These are phyloP conservation scores for Orbilia brochopaga DNA, from an alignment of 2,329 filamentous ascomycete genomes.

Conservation along the genomic window DNA sequence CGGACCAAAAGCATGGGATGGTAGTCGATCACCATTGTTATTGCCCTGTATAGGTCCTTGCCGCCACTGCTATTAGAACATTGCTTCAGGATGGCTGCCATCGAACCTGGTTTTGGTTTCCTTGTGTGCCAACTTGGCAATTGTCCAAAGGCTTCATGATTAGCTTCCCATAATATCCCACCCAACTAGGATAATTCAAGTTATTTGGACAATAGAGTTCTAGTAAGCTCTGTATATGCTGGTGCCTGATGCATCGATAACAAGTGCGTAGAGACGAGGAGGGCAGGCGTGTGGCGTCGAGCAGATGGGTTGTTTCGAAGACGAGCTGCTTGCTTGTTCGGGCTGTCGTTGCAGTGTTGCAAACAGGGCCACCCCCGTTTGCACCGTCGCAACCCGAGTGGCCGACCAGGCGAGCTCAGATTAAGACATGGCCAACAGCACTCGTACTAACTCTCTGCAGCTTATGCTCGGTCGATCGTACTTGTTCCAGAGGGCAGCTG, in stretches of 20 bases:
- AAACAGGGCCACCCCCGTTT: conserved; percentile 22
- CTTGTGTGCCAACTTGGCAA: neutral
- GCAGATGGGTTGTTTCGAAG: conserved; percentile 5
- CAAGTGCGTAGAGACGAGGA: neutral
- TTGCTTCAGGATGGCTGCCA: neutral
- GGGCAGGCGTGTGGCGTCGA: neutral
- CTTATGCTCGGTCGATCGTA: neutral
- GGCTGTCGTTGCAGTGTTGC: conserved; percentile 11
- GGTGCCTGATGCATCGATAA: neutral
- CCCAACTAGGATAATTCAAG: neutral
- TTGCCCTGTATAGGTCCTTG: conserved; percentile 1
- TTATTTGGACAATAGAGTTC: neutral
- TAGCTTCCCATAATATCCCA: neutral
- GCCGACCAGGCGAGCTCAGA: conserved; percentile 20
- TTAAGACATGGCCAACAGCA: conserved; percentile 16
- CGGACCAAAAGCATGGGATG: neutral
- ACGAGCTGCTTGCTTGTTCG: neutral
- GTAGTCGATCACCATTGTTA: neutral
- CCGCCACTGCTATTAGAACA: neutral
- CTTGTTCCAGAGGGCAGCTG: conserved; percentile 10
- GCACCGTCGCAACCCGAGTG: conserved; percentile 24
- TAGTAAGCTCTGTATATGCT: neutral
- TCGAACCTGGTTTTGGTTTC: neutral
- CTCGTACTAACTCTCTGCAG: conserved; percentile 24
- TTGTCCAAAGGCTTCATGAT: neutral